Conservation (phyloP, 345 rosid species). For the Gossypium turneri region DNA sequence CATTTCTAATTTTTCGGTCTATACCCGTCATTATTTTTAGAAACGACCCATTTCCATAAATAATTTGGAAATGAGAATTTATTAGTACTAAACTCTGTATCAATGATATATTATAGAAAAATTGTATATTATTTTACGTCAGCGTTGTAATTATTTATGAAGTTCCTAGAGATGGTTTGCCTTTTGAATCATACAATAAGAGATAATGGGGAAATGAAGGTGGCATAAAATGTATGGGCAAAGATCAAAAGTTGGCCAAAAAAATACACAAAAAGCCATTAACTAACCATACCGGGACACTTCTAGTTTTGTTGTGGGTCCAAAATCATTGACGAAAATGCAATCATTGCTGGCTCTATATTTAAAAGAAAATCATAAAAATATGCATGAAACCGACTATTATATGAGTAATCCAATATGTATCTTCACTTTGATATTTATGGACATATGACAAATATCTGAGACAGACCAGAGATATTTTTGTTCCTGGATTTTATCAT, state of each 20-base stretch:
- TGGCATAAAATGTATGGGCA: background rate
- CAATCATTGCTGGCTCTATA: background rate
- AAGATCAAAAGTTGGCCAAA: too few relatives aligned
- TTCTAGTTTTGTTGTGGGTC: background rate
- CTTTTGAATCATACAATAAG: background rate
- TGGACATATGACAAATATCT: background rate
- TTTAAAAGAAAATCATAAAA: too few relatives aligned
- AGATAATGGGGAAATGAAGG: background rate
- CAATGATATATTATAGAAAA: too few relatives aligned
- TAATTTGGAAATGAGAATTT: too few relatives aligned
- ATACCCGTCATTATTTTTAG: too few relatives aligned
- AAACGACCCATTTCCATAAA: too few relatives aligned
- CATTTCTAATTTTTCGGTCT: accelerated
- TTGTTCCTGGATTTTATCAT: background rate
- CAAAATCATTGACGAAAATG: background rate
- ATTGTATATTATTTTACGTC: too few relatives aligned
- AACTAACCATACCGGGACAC: background rate
- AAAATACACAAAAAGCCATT: background rate
- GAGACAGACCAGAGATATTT: background rate
- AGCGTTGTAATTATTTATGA: too few relatives aligned
- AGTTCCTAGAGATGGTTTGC: background rate
- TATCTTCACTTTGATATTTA: background rate
- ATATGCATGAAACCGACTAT: too few relatives aligned
- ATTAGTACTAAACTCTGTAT: too few relatives aligned
- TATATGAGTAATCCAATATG: background rate